phyloP scores from a whole-genome alignment of 2,329 filamentous ascomycete genomes.

The Biscogniauxia marginata region DNA sequence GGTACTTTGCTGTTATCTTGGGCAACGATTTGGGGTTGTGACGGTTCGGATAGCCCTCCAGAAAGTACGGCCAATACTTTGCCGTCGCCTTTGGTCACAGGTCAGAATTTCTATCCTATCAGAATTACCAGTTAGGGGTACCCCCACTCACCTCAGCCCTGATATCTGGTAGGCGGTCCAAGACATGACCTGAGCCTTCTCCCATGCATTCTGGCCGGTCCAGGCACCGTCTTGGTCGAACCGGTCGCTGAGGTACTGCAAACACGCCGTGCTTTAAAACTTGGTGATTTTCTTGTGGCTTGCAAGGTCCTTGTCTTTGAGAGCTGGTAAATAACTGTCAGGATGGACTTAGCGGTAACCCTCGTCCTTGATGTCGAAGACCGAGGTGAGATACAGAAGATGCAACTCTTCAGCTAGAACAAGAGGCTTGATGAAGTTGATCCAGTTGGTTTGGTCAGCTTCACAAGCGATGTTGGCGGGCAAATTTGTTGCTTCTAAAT shows the following conservation, averaged over 20 bases:
- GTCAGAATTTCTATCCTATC: too few species aligned
- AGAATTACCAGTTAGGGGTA: constrained; percentile 2
- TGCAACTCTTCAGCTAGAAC: constrained; percentile 36
- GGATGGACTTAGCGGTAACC: constrained; percentile 37
- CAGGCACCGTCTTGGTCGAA: constrained; percentile 36
- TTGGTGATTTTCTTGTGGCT: constrained; percentile 20
- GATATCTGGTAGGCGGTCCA: constrained; percentile 39
- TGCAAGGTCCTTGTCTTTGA: constrained; percentile 26
- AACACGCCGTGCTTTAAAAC: constrained; percentile 38
- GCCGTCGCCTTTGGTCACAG: constrained; percentile 31
- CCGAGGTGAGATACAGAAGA: constrained; percentile 30
- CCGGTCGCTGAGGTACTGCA: constrained; percentile 36
- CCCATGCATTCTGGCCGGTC: constrained; percentile 28
- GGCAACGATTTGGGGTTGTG: constrained; percentile 23
- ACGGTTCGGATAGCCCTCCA: constrained; percentile 27
- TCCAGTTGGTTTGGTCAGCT: constrained; percentile 36
- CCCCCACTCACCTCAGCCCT: constrained; percentile 33
- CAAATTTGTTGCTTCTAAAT: too few species aligned
- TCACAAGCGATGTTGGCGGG: too few species aligned
- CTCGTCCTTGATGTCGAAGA: constrained; percentile 34
- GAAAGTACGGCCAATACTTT: constrained; percentile 38
- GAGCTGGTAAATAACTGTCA: constrained; percentile 35
- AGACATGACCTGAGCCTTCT: constrained; percentile 30
- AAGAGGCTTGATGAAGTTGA: constrained; percentile 40
- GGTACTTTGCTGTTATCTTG: constrained; percentile 13